A percentile compares a stretch with the other conserved stretches of the same genome.
These are phyloP conservation scores for Malassezia slooffiae DNA, from an alignment of 1,284 basidiomycete genomes.

Conservation along the genomic window DNA sequence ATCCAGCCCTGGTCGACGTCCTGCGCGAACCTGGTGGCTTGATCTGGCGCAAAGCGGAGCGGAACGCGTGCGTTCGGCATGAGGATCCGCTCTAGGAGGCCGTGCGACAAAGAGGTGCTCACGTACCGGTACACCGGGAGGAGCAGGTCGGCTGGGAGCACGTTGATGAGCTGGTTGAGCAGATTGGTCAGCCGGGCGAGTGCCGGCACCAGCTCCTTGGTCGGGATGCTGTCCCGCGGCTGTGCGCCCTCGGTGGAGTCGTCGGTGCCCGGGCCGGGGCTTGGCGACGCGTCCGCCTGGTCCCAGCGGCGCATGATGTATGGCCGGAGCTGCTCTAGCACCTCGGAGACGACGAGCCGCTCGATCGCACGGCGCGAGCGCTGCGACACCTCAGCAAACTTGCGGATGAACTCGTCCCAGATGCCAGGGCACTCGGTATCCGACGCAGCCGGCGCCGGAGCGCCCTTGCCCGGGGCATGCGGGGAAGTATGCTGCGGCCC, in stretches of 20 bases:
- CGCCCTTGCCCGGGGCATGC: too few relatives aligned
- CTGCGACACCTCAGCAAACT: constrained; percentile 21
- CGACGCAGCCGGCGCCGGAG: background rate
- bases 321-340: constrained; percentile 23
- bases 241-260: background rate
- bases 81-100: constrained; percentile 33
- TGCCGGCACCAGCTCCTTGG: constrained; percentile 25
- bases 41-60: constrained; percentile 3
- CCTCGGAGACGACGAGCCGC: constrained; percentile 27
- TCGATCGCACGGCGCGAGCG: constrained; percentile 24
- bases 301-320: constrained; percentile 26
- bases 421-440: constrained; percentile 13
- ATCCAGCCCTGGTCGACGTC: constrained; percentile 35
- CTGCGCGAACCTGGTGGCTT: constrained; percentile 14
- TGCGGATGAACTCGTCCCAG: constrained; percentile 26
- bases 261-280: background rate
- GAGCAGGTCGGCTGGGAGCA: constrained; percentile 20
- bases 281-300: constrained; percentile 2
- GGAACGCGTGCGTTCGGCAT: constrained; percentile 21
- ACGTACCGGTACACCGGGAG: constrained; percentile 31
- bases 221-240: constrained; percentile 17
- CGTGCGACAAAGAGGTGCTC: constrained; percentile 10
- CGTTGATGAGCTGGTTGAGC: constrained; percentile 23
- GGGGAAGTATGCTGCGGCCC: too few relatives aligned
- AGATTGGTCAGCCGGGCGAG: constrained; percentile 31